Conservation (phyloP, 148 eudicot species). For the Rhododendron henanense region DNA sequence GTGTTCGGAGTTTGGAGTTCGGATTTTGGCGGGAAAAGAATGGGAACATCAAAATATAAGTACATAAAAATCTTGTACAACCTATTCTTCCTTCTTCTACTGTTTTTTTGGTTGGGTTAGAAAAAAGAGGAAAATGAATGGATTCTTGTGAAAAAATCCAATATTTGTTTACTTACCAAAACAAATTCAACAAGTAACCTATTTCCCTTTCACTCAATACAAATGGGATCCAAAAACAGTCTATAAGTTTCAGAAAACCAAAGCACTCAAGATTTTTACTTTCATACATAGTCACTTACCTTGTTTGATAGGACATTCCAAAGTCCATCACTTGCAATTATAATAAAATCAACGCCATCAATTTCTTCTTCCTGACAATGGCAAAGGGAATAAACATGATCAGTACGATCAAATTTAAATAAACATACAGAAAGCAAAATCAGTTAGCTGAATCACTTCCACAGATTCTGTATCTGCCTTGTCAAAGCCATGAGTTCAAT, state of each 20-base stretch:
- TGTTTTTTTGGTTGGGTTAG: not conserved
- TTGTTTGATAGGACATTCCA: conserved; percentile 78
- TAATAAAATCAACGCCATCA: conserved; percentile 64
- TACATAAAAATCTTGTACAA: not conserved
- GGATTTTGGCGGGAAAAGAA: not conserved
- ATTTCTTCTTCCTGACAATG: conserved; percentile 63
- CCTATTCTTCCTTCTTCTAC: not conserved
- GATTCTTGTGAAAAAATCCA: not conserved
- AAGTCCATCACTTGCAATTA: conserved; percentile 88
- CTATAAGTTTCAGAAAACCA: conserved; percentile 6
- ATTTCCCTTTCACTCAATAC: not conserved
- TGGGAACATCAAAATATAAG: not conserved
- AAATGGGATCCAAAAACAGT: not conserved
- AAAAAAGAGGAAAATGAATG: not conserved
- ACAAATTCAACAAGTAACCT: not conserved
- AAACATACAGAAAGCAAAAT: not conserved
- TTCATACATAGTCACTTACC: conserved; percentile 21
- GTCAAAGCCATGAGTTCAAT: not conserved
- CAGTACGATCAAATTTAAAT: not conserved
- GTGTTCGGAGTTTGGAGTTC: not conserved
- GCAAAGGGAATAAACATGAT: not conserved
- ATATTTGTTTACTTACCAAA: not conserved
- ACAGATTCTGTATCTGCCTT: not conserved
- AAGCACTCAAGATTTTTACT: not conserved
- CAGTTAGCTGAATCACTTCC: not conserved